These are phyloP conservation scores for Pythium insidiosum DNA, from an alignment of 352 stramenopile species.

Conservation along the genomic window DNA sequence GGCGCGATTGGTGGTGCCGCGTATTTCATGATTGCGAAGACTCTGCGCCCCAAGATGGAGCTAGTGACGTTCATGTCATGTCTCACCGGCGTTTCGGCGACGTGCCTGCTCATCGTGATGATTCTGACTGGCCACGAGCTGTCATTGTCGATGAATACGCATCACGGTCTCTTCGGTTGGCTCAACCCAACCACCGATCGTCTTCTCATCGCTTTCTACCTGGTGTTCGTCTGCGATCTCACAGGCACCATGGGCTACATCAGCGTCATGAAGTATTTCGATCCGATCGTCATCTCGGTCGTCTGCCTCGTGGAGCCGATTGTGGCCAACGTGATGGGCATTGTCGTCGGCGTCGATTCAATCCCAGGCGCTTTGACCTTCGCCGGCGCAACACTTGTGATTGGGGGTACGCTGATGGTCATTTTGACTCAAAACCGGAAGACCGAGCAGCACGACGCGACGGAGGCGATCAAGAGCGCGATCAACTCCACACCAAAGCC, in stretches of 20 bases:
- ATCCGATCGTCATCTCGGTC: slow-evolving; percentile 84
- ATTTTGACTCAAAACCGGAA: slow-evolving; percentile 68
- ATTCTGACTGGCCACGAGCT: slow-evolving; percentile 43
- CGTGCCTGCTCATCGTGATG: slow-evolving; percentile 56
- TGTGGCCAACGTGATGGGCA: slow-evolving; percentile 69
- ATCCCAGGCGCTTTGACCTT: slow-evolving; percentile 69
- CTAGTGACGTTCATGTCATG: slow-evolving; percentile 61
- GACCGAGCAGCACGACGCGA: slow-evolving; percentile 77
- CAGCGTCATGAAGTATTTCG: slow-evolving; percentile 91
- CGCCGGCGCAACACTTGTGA: slow-evolving; percentile 63
- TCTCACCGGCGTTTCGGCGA: slow-evolving; percentile 44
- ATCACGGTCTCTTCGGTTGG: slow-evolving; percentile 83
- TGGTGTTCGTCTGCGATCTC: slow-evolving; percentile 83
- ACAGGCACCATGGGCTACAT: slow-evolving; percentile 88
- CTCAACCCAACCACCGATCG: slow-evolving; percentile 39
- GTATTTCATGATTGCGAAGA: slow-evolving; percentile 80
- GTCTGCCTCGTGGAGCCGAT: slow-evolving; percentile 86
- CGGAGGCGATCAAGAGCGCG: slow-evolving; percentile 47
- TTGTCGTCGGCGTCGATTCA: slow-evolving; percentile 57
- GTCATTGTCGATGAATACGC: slow-evolving; percentile 43
- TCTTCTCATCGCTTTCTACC: slow-evolving; percentile 67
- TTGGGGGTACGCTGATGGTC: slow-evolving; percentile 72
- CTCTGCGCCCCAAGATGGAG: slow-evolving; percentile 60
- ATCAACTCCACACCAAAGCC: slow-evolving; percentile 47
- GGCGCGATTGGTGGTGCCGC: slow-evolving; percentile 57